phyloP scores from a whole-genome alignment of 1,284 basidiomycete species.

The Ganoderma lingzhi region DNA sequence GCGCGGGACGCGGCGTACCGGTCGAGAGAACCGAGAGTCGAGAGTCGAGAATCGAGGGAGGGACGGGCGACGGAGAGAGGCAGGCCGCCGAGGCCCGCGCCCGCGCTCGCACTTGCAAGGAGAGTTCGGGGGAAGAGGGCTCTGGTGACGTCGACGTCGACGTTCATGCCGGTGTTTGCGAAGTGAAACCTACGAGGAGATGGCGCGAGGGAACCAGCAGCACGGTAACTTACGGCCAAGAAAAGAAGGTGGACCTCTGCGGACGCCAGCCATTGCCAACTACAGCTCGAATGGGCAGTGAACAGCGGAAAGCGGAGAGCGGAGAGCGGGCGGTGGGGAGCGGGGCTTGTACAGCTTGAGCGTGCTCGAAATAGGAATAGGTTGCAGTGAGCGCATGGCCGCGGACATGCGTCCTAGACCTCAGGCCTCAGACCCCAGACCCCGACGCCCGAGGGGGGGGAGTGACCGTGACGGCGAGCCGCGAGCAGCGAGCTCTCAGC shows the following conservation, averaged over 20 bases:
- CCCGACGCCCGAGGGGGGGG: not conserved
- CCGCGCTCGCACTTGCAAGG: not conserved
- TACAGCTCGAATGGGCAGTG: too few species aligned
- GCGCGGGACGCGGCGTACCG: not conserved
- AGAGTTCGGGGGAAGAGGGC: not conserved
- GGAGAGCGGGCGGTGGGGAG: not conserved
- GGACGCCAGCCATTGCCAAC: not conserved
- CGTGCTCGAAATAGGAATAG: not conserved
- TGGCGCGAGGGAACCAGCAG: not conserved
- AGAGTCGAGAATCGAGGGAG: not conserved
- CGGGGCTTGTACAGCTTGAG: not conserved
- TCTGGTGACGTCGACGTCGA: not conserved
- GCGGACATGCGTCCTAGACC: not conserved
- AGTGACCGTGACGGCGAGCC: not conserved
- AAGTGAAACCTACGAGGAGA: slow-evolving; percentile 2
- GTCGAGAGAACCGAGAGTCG: not conserved
- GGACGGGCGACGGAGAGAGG: not conserved
- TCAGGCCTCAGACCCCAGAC: not conserved
- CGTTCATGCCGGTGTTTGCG: not conserved
- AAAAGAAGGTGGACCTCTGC: not conserved
- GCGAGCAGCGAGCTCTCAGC: not conserved
- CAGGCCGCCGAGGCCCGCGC: not conserved
- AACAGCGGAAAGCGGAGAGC: not conserved
- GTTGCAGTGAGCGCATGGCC: not conserved
- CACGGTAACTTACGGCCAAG: not conserved